Percentiles rank a stretch among this genome's conserved stretches.
These are phyloP conservation scores for Berberis vulgaris DNA, from an alignment of 164 flowering plant genomes.

Conservation along the genomic window DNA sequence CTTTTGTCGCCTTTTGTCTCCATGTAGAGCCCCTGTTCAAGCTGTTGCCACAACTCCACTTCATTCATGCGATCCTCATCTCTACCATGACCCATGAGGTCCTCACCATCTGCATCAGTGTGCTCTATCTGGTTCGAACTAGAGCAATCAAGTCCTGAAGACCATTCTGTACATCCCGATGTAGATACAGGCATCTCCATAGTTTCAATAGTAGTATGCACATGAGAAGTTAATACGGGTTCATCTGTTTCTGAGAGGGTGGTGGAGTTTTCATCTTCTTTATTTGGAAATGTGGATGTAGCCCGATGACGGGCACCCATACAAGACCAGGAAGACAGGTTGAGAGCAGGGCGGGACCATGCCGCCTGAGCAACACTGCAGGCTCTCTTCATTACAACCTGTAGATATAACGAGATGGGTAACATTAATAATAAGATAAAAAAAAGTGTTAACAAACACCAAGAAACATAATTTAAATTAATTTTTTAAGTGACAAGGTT, in stretches of 20 bases:
- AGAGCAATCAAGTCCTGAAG: slow-evolving; percentile 25
- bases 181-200: slow-evolving; percentile 36
- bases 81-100: slow-evolving; percentile 22
- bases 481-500: no score
- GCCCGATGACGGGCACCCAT: slow-evolving; percentile 79
- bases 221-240: slow-evolving; percentile 28
- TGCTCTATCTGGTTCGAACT: slow-evolving; percentile 21
- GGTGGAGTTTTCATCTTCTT: slow-evolving; percentile 27
- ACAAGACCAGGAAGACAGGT: slow-evolving; percentile 86
- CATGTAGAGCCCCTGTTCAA: slow-evolving; percentile 66
- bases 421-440: no score
- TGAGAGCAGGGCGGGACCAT: slow-evolving; percentile 58
- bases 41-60: slow-evolving; percentile 87
- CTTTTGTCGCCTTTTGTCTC: slow-evolving; percentile 27
- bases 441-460: no score
- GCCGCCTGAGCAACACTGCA: slow-evolving; percentile 91
- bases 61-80: slow-evolving; percentile 67
- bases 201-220: slow-evolving; percentile 18
- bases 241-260: slow-evolving; percentile 29
- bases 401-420: not conserved
- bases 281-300: slow-evolving; percentile 19
- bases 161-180: slow-evolving; percentile 33
- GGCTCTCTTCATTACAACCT: slow-evolving; percentile 96
- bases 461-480: no score
- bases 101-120: slow-evolving; percentile 27